These are phyloP conservation scores for Pseudogymnoascus sp. DNA, from an alignment of 2,329 filamentous ascomycete genomes.

Conservation along the genomic window DNA sequence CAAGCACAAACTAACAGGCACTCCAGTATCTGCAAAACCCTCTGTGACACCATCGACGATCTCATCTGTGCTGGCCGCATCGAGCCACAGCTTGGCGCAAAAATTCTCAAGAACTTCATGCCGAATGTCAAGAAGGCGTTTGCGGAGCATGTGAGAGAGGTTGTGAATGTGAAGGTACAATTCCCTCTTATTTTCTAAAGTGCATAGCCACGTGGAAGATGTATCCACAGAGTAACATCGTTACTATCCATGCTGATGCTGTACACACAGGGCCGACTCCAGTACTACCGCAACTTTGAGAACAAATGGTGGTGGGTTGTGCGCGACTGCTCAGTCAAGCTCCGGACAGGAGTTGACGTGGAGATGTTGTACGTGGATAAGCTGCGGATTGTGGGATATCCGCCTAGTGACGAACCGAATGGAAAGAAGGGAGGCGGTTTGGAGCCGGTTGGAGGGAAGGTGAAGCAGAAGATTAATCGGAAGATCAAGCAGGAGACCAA, in stretches of 20 bases:
- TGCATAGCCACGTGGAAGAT: background rate
- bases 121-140: background rate
- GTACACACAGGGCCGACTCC: background rate
- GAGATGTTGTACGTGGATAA: background rate
- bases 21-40: constrained; percentile 12
- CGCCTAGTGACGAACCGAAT: background rate
- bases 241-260: background rate
- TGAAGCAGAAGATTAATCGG: background rate
- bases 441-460: background rate
- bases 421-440: background rate
- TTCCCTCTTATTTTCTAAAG: background rate
- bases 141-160: background rate
- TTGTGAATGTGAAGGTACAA: background rate
- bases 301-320: constrained; percentile 4
- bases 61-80: constrained; percentile 16
- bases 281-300: background rate
- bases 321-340: background rate
- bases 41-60: constrained; percentile 15
- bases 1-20: constrained; percentile 2
- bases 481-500: background rate
- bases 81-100: constrained; percentile 15
- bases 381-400: background rate
- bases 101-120: constrained; percentile 8
- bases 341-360: background rate
- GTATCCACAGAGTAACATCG: background rate